Evolutionary conservation across 176 grass and related monocot genomes (phyloP).

Genomic region (Rhipidocladum racemiflorum): DNA sequence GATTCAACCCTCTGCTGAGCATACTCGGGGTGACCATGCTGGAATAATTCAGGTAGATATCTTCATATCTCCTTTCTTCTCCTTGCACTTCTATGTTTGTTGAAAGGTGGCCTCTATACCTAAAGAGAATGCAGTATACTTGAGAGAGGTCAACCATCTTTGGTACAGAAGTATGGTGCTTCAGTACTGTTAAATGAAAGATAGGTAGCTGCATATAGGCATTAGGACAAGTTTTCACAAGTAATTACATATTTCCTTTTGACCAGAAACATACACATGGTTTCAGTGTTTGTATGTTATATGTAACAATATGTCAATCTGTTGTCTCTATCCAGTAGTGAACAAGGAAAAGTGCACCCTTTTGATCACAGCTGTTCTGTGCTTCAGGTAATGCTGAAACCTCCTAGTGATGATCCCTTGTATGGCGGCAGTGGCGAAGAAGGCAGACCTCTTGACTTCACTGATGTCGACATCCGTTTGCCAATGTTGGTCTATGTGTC

Average conservation of each 20-base stretch:
- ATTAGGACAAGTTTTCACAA: background rate
- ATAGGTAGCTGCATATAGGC: background rate
- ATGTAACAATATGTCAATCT: background rate
- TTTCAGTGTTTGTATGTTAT: background rate
- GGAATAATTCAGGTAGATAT: conserved; percentile 91
- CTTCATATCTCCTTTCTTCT: background rate
- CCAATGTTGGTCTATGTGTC: conserved; percentile 94
- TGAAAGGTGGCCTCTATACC: background rate
- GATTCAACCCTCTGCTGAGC: conserved; percentile 67
- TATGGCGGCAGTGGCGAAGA: conserved; percentile 57
- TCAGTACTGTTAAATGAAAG: background rate
- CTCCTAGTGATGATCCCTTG: conserved; percentile 78
- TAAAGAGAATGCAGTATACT: background rate
- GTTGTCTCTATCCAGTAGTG: background rate
- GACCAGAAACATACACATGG: background rate
- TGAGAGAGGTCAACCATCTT: background rate
- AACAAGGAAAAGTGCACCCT: background rate
- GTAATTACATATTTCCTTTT: background rate
- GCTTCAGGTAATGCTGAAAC: conserved; percentile 92
- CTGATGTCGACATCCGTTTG: conserved; percentile 76
- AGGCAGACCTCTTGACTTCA: conserved; percentile 72
- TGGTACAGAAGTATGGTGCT: background rate
- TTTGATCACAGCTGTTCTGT: background rate
- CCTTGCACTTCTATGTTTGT: background rate
- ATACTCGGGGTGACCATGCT: conserved; percentile 87